These are phyloP conservation scores for Rhizophlyctis rosea DNA, from an alignment of 192 early-diverging fungal species.

Conservation along the genomic window DNA sequence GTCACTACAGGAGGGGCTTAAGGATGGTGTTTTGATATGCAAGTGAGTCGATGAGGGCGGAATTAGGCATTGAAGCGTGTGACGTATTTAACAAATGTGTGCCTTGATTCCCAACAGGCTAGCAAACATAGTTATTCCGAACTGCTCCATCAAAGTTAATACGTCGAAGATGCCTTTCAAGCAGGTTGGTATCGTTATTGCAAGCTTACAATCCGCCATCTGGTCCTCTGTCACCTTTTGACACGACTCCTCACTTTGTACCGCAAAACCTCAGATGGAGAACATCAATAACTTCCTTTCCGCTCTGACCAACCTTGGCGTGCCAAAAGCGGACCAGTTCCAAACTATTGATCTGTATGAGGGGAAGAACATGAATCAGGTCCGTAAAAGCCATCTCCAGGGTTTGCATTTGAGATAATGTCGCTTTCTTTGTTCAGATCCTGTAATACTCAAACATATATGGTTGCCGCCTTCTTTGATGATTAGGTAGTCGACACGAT, in stretches of 20 bases:
- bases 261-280: slow-evolving; percentile 56
- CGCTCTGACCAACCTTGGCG: slow-evolving; percentile 57
- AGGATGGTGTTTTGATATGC: slow-evolving; percentile 74
- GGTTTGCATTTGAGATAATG: too few relatives aligned
- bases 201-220: not conserved
- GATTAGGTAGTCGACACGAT: slow-evolving; percentile 74
- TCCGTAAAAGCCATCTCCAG: too few relatives aligned
- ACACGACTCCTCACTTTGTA: too few relatives aligned
- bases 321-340: slow-evolving; percentile 69
- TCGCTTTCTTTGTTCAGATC: too few relatives aligned
- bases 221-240: not conserved
- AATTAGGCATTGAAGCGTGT: not conserved
- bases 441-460: too few relatives aligned
- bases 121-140: slow-evolving; percentile 51
- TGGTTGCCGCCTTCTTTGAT: too few relatives aligned
- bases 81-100: slow-evolving; percentile 8
- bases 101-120: slow-evolving; percentile 14
- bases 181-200: slow-evolving; percentile 50
- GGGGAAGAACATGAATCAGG: slow-evolving; percentile 49
- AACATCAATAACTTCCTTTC: slow-evolving; percentile 73
- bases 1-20: slow-evolving; percentile 65
- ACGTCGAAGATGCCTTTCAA: slow-evolving; percentile 71
- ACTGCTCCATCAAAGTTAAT: slow-evolving; percentile 53
- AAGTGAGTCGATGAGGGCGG: slow-evolving; percentile 48
- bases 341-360: slow-evolving; percentile 83